Percentiles rank a stretch among this genome's conserved stretches.
phyloP scores from a whole-genome alignment of 352 stramenopile genomes.

The Phytophthora palmivora region DNA sequence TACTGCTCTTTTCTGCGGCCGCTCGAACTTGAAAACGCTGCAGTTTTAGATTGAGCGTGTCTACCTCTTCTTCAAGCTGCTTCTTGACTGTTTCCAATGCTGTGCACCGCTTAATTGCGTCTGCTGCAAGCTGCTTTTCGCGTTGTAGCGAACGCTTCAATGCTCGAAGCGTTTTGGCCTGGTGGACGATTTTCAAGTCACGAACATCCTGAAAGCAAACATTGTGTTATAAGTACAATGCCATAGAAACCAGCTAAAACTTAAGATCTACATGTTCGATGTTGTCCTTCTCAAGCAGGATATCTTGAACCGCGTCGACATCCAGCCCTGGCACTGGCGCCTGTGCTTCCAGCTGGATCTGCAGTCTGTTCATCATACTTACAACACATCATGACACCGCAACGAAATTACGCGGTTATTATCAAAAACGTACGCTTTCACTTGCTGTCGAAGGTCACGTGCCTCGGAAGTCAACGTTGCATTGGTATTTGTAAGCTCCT shows the following conservation, averaged over 20 bases:
- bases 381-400: background rate
- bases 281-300: conserved; percentile 67
- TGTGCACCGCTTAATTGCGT: conserved; percentile 54
- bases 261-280: conserved; percentile 54
- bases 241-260: background rate
- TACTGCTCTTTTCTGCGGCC: conserved; percentile 26
- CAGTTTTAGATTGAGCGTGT: conserved; percentile 67
- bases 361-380: conserved; percentile 39
- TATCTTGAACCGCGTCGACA: conserved; percentile 54
- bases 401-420: conserved; percentile 25
- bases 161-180: conserved; percentile 70
- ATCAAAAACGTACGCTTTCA: conserved; percentile 52
- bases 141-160: conserved; percentile 66
- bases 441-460: conserved; percentile 60
- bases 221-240: conserved; percentile 1
- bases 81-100: conserved; percentile 37
- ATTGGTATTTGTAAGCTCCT: conserved; percentile 74
- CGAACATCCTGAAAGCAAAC: conserved; percentile 62
- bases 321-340: conserved; percentile 70
- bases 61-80: conserved; percentile 62
- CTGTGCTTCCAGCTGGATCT: conserved; percentile 77
- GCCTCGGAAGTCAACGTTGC: conserved; percentile 47
- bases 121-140: conserved; percentile 58
- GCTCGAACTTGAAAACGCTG: conserved; percentile 58
- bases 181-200: conserved; percentile 81